A percentile compares a stretch with the other conserved stretches of the same genome.
These are phyloP conservation scores for Penicillium sp. DNA, from an alignment of 2,329 filamentous ascomycete genomes.

Conservation along the genomic window DNA sequence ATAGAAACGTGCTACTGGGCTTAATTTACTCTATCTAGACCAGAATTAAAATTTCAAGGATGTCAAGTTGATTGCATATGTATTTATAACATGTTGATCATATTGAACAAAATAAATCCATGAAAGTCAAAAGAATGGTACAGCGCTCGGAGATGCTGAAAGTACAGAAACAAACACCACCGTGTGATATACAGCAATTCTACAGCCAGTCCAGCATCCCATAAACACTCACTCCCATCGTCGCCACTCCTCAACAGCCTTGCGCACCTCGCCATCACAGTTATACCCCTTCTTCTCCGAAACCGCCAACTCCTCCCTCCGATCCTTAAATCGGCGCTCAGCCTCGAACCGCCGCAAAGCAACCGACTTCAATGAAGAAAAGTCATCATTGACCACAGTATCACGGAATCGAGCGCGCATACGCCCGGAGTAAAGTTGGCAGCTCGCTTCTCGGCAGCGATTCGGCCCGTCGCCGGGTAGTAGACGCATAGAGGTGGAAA, in stretches of 20 bases:
- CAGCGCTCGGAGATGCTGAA: too few species aligned
- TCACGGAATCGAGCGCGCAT: conserved; percentile 70
- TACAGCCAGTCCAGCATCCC: too few species aligned
- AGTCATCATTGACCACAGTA: conserved; percentile 62
- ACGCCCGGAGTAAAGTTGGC: conserved; percentile 72
- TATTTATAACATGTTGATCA: too few species aligned
- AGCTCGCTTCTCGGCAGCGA: conserved; percentile 46
- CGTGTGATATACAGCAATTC: too few species aligned
- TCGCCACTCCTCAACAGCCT: conserved; percentile 49
- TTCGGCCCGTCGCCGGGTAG: conserved; percentile 47
- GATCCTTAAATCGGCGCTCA: conserved; percentile 55
- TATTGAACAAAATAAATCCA: neutral
- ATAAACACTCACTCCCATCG: conserved; percentile 43
- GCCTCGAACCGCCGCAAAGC: conserved; percentile 54
- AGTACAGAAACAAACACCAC: too few species aligned
- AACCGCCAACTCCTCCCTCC: conserved; percentile 49
- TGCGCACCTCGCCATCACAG: conserved; percentile 43
- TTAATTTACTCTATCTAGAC: too few species aligned
- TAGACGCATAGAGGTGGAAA: conserved; percentile 56
- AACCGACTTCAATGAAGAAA: conserved; percentile 57
- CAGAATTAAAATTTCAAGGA: too few species aligned
- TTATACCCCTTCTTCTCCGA: conserved; percentile 57
- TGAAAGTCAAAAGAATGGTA: neutral
- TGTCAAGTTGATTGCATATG: too few species aligned
- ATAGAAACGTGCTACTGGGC: too few species aligned